Evolutionary conservation across 768 basidiomycete species (phyloP).

Genomic region (Boletus rubescentipes): DNA sequence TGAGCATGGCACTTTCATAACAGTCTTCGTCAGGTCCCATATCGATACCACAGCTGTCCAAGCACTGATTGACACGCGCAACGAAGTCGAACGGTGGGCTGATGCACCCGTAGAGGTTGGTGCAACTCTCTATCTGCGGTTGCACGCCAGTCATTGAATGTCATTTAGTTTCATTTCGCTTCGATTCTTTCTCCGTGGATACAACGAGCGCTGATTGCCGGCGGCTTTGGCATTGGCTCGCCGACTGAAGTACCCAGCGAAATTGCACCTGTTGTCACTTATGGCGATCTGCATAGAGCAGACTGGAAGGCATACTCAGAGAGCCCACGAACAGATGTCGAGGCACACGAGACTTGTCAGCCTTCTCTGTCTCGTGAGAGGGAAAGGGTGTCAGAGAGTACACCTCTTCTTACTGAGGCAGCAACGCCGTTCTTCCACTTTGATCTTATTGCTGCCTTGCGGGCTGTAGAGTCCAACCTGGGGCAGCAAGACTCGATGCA

Average conservation of each 20-base stretch:
- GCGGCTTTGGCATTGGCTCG: conserved; percentile 82
- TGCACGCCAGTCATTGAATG: not conserved
- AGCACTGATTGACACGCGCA: conserved; percentile 84
- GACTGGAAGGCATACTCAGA: conserved; percentile 13
- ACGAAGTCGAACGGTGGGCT: conserved; percentile 85
- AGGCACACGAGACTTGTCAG: conserved; percentile 29
- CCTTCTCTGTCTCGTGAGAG: not conserved
- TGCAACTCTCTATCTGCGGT: not conserved
- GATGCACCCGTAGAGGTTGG: conserved; percentile 70
- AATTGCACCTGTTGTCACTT: conserved; percentile 76
- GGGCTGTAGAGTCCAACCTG: conserved; percentile 55
- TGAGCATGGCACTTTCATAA: not conserved
- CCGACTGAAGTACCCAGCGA: conserved; percentile 49
- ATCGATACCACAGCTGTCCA: conserved; percentile 93
- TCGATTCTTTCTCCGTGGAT: conserved; percentile 93
- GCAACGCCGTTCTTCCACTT: conserved; percentile 91
- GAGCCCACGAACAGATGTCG: conserved; percentile 29
- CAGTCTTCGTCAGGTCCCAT: conserved; percentile 54
- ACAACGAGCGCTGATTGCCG: conserved; percentile 82
- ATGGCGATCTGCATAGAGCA: conserved; percentile 42
- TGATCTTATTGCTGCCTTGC: conserved; percentile 72
- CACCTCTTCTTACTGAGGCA: conserved; percentile 45
- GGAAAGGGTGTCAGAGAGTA: not conserved
- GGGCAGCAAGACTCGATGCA: not conserved
- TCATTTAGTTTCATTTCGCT: conserved; percentile 86